phyloP scores from a whole-genome alignment of 768 basidiomycete species.

The Boletus subparvulus region DNA sequence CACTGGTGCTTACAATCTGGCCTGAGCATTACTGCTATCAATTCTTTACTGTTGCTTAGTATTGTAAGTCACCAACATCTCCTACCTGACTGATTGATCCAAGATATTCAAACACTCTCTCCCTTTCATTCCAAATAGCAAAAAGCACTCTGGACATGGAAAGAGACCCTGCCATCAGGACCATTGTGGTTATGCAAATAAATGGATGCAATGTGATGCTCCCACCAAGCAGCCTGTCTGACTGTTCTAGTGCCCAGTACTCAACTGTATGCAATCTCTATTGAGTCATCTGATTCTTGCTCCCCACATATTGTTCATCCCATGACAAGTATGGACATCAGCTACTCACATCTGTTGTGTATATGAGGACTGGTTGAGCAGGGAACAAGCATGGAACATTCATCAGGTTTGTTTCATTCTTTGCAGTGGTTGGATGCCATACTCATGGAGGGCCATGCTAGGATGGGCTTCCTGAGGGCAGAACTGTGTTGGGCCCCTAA shows the following conservation, averaged over 20 bases:
- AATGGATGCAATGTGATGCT: neutral
- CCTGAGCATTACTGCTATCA: neutral
- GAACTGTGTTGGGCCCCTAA: no score
- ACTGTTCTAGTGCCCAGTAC: constrained; percentile 29
- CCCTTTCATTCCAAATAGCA: neutral
- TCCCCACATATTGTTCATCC: constrained; percentile 24
- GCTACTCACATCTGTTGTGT: constrained; percentile 7
- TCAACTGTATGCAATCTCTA: constrained; percentile 31
- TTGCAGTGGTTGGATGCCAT: no score
- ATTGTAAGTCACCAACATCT: neutral
- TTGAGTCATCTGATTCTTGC: constrained; percentile 25
- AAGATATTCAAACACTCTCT: neutral
- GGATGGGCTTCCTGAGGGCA: no score
- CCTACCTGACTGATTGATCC: neutral
- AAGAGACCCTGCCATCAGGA: neutral
- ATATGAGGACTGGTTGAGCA: constrained; percentile 11
- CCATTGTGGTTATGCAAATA: neutral
- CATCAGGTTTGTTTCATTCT: no score
- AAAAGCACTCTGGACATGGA: neutral
- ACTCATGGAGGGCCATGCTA: no score
- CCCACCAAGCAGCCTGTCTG: constrained; percentile 25
- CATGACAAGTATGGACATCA: constrained; percentile 14
- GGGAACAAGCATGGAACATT: constrained; percentile 24
- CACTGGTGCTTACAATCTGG: neutral
- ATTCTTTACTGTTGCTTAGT: neutral